A percentile compares a stretch with the other conserved stretches of the same genome.
Evolutionary conservation across 148 eudicot species (phyloP).

Genomic region (Amaranthus palmeri): DNA sequence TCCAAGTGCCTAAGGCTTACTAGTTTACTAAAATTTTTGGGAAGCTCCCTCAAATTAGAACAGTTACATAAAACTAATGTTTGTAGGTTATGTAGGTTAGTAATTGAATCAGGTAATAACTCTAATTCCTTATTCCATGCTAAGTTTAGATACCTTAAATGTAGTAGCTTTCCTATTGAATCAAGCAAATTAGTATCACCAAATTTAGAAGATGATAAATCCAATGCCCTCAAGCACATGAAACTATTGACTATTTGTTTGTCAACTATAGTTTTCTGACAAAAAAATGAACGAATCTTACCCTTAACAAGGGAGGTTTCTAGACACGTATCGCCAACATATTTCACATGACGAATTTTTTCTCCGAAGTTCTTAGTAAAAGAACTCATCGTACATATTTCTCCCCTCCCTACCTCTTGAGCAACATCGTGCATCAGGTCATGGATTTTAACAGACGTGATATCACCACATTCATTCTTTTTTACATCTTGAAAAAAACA

Average conservation of each 20-base stretch:
- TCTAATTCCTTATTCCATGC: background rate
- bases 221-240: conserved; percentile 18
- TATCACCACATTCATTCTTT: background rate
- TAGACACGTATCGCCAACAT: too few relatives aligned
- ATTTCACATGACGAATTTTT: conserved; percentile 3
- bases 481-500: conserved; percentile 28
- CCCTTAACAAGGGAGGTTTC: too few relatives aligned
- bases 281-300: too few relatives aligned
- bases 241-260: background rate
- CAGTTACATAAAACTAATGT: background rate
- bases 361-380: background rate
- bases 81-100: conserved; percentile 26
- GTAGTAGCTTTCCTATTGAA: conserved; percentile 21
- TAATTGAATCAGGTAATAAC: too few relatives aligned
- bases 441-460: conserved; percentile 2
- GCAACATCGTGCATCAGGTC: conserved; percentile 20
- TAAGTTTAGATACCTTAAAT: conserved; percentile 26
- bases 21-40: conserved; percentile 19
- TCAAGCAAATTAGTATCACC: conserved; percentile 9
- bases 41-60: conserved; percentile 7
- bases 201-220: background rate
- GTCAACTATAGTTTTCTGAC: too few relatives aligned
- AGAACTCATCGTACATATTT: conserved; percentile 5
- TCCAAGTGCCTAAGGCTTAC: conserved; percentile 15
- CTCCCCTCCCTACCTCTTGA: conserved; percentile 4